Evolutionary conservation across 1,284 basidiomycete genomes (phyloP), one percentile per base, ranked within the genome.

Genomic region (Taiwanofungus camphoratus): DNA sequence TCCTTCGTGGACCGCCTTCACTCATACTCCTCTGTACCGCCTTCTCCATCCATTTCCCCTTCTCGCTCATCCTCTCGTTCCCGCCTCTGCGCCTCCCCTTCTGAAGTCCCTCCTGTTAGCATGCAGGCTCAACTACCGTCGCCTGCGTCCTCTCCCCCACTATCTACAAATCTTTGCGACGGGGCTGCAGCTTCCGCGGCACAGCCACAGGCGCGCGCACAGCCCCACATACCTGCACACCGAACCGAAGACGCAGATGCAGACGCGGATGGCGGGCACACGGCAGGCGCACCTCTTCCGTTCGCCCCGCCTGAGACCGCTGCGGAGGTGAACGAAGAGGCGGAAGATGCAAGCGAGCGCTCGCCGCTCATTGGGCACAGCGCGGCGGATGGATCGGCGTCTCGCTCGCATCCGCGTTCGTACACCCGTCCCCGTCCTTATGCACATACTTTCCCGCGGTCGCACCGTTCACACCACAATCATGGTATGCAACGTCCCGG

Each of bases 1-100:
- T 73, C 79, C 2, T 86, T 77, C 52, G 85, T 87, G 5, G 78
- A 87, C 45, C 70, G 69, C 44, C 68, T 87, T 2, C 77, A 85
- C 2, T 75, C 77, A 3, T 73, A 77, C 42, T 62, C 73, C 1
- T 81, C 79, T 1, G 65, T 69, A 1, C 67, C 75, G 0, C 55
- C 76, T n/a, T 70, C 77, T 5, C 69, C 67, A 11, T 49, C 46
- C 16, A 31, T 36, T 30, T 46, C 52, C 13, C 48, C 48, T 19
- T 44, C 52, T 2, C 39, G 52, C 12, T 36, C 52, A n/a, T 46
- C 53, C 15, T 12, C 9, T n/a, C n/a, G 41, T 4, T n/a, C 40
- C 1, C 34, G 31, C 12, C 42, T 41, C 2, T 41, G 47, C 1
- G 36, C 45, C 16, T 18, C 48, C 1, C 23, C 23, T 44, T n/a